A percentile compares a stretch with the other conserved stretches of the same genome.
Conservation (phyloP, 106 monocot genomes). For the Dactylorhiza incarnata region DNA sequence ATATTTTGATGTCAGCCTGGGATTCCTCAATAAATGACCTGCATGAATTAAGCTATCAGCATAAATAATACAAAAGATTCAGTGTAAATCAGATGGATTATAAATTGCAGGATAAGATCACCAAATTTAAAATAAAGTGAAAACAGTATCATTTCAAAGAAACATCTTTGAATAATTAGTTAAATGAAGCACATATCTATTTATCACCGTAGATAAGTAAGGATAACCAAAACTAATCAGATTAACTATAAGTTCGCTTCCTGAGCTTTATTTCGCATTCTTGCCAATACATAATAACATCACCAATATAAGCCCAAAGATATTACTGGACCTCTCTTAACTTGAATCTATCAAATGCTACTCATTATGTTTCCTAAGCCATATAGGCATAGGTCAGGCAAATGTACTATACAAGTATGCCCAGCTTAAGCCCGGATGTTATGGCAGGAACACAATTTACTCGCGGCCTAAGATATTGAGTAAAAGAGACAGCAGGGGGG, state of each 20-base stretch:
- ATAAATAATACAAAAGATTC: neutral
- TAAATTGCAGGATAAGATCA: neutral
- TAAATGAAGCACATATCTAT: neutral
- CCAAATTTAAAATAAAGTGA: neutral
- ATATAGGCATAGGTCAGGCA: neutral
- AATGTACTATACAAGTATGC: neutral
- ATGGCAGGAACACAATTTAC: neutral
- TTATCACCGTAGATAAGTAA: neutral
- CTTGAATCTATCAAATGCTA: neutral
- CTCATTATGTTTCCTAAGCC: neutral
- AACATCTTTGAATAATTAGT: neutral
- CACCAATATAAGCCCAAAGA: neutral
- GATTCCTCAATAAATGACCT: conserved; percentile 97
- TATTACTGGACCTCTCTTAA: neutral
- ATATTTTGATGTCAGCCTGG: conserved; percentile 95
- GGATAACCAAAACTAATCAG: neutral
- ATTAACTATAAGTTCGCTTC: neutral
- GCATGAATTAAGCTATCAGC: conserved; percentile 13
- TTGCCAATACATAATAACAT: neutral
- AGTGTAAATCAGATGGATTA: neutral
- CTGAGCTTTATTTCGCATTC: neutral
- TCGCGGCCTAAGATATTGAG: neutral
- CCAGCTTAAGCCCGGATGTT: neutral
- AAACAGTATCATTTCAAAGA: neutral
- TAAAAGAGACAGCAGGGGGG: neutral